These are phyloP conservation scores for Saccharomyces mikatae DNA, from an alignment of 805 yeast genomes.

Conservation along the genomic window DNA sequence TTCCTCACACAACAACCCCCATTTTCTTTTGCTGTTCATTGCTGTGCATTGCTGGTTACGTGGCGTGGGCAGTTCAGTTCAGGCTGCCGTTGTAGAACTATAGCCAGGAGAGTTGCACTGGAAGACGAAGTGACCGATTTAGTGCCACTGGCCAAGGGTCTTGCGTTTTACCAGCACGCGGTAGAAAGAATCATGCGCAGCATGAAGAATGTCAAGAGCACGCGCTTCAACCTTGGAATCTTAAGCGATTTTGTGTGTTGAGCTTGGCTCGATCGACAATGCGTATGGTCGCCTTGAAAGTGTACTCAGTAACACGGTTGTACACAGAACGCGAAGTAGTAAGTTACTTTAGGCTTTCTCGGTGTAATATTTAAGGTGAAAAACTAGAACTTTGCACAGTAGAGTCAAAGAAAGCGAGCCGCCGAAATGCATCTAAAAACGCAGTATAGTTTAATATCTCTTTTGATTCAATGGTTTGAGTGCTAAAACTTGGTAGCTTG, in stretches of 20 bases:
- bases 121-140: background rate
- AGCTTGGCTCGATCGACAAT: background rate
- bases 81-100: background rate
- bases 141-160: background rate
- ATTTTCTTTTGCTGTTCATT: no score
- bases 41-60: background rate
- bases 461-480: background rate
- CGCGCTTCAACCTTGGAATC: background rate
- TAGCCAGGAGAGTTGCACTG: background rate
- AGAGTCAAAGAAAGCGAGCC: background rate
- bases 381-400: background rate
- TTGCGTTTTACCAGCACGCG: background rate
- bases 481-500: background rate
- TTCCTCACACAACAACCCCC: background rate
- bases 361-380: background rate
- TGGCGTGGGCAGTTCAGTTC: background rate
- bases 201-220: background rate
- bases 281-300: background rate
- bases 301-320: background rate
- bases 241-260: background rate
- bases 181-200: background rate
- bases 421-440: background rate
- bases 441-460: background rate
- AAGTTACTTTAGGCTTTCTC: background rate
- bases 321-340: background rate